Conservation (phyloP, 768 basidiomycete genomes). For the Sporobolomyces roseus region DNA sequence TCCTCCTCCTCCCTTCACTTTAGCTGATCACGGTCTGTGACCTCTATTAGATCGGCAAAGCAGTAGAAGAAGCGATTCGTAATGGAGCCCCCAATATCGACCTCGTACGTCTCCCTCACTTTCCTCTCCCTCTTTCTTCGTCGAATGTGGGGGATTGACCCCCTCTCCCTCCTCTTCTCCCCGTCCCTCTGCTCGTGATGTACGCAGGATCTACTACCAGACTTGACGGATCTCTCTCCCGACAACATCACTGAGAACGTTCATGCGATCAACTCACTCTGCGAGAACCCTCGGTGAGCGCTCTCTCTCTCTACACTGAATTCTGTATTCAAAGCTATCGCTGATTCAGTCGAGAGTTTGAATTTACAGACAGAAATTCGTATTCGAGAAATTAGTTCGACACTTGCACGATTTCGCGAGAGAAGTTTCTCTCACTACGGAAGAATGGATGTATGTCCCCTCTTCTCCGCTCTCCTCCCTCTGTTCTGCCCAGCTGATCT, state of each 20-base stretch:
- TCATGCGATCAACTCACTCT: constrained; percentile 49
- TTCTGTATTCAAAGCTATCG: background rate
- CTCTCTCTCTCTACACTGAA: constrained; percentile 39
- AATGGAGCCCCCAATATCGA: constrained; percentile 37
- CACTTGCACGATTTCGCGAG: constrained; percentile 62
- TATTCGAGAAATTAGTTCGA: constrained; percentile 56
- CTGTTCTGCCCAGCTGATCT: background rate
- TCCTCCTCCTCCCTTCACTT: background rate
- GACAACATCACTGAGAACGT: constrained; percentile 58
- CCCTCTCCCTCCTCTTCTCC: background rate
- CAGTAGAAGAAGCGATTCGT: constrained; percentile 24
- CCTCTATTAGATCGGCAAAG: constrained; percentile 28
- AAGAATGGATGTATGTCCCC: constrained; percentile 64
- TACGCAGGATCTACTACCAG: constrained; percentile 19
- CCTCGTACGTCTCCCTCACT: constrained; percentile 17
- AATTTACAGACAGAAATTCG: constrained; percentile 52
- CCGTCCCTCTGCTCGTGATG: background rate
- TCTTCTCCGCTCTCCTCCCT: background rate
- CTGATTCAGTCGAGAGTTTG: constrained; percentile 18
- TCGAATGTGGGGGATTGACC: no score
- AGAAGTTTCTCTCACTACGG: constrained; percentile 60
- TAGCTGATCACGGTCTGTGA: background rate
- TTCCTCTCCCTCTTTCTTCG: no score
- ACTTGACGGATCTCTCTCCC: constrained; percentile 46
- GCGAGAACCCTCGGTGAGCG: constrained; percentile 34